A percentile compares a stretch with the other conserved stretches of the same genome.
These are phyloP conservation scores for Naganishia randhawae DNA, from an alignment of 768 basidiomycete genomes.

Conservation along the genomic window DNA sequence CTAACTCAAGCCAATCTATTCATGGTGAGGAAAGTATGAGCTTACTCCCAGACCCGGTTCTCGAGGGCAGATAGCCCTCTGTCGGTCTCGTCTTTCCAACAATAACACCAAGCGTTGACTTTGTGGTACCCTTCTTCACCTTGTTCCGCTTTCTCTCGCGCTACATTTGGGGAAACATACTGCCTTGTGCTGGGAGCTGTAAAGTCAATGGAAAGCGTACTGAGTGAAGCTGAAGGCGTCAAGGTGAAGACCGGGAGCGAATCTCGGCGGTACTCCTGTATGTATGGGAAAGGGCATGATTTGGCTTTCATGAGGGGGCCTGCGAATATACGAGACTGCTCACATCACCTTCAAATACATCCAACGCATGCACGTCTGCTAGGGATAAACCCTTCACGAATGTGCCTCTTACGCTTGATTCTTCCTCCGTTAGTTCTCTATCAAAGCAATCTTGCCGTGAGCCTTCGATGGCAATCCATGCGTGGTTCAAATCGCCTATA, in stretches of 20 bases:
- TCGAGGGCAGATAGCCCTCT: conserved; percentile 54
- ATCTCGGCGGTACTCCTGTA: conserved; percentile 14
- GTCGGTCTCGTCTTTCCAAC: conserved; percentile 55
- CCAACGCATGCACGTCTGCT: conserved; percentile 64
- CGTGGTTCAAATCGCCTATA: not conserved
- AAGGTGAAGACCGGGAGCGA: conserved; percentile 5
- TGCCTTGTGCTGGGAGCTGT: conserved; percentile 5
- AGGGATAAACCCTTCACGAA: conserved; percentile 68
- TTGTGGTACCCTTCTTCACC: not conserved
- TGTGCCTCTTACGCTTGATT: conserved; percentile 71
- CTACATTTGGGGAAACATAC: not conserved
- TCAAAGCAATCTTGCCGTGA: conserved; percentile 1
- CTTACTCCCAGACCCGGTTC: conserved; percentile 61
- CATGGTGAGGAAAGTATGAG: no score
- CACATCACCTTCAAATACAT: conserved; percentile 75
- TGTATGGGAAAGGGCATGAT: no score
- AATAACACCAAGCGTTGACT: conserved; percentile 66
- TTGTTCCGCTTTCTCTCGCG: not conserved
- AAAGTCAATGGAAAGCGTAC: not conserved
- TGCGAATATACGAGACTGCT: conserved; percentile 53
- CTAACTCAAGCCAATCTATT: not conserved
- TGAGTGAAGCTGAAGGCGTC: not conserved
- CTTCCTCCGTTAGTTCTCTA: conserved; percentile 58
- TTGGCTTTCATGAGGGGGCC: conserved; percentile 3
- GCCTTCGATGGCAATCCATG: no score